These are phyloP conservation scores for Pythium periplocum DNA, from an alignment of 352 stramenopile genomes.

Conservation along the genomic window DNA sequence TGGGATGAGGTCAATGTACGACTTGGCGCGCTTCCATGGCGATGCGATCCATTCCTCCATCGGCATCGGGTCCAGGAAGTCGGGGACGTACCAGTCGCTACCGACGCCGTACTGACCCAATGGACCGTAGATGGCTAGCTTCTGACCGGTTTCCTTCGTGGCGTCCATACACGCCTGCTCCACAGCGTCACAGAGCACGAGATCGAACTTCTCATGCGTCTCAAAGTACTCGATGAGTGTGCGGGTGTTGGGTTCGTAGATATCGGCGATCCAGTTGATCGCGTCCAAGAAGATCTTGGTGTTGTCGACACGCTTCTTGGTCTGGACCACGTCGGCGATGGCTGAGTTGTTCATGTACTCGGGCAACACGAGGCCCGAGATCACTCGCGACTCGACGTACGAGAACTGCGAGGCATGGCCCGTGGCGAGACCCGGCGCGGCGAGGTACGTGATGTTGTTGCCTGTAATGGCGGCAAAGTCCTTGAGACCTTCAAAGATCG, in stretches of 20 bases:
- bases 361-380: constrained; percentile 9
- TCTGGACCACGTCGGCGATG: constrained; percentile 18
- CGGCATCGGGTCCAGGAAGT: constrained; percentile 20
- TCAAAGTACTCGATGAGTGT: constrained; percentile 17
- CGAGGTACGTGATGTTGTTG: constrained; percentile 19
- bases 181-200: constrained; percentile 17
- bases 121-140: constrained; percentile 18
- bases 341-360: constrained; percentile 22
- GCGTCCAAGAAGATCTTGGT: constrained; percentile 17
- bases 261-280: constrained; percentile 16
- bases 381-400: constrained; percentile 13
- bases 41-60: constrained; percentile 21
- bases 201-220: constrained; percentile 8
- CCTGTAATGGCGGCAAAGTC: constrained; percentile 11
- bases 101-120: constrained; percentile 19
- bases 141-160: constrained; percentile 14
- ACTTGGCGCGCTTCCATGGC: constrained; percentile 16
- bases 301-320: constrained; percentile 18
- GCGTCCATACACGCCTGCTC: constrained; percentile 22
- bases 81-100: constrained; percentile 18
- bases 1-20: constrained; percentile 17
- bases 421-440: constrained; percentile 11
- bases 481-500: constrained; percentile 17
- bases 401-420: constrained; percentile 15
- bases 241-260: constrained; percentile 19